phyloP scores from a whole-genome alignment of 2,329 filamentous ascomycete genomes.

The Aspergillus novoparasiticus region DNA sequence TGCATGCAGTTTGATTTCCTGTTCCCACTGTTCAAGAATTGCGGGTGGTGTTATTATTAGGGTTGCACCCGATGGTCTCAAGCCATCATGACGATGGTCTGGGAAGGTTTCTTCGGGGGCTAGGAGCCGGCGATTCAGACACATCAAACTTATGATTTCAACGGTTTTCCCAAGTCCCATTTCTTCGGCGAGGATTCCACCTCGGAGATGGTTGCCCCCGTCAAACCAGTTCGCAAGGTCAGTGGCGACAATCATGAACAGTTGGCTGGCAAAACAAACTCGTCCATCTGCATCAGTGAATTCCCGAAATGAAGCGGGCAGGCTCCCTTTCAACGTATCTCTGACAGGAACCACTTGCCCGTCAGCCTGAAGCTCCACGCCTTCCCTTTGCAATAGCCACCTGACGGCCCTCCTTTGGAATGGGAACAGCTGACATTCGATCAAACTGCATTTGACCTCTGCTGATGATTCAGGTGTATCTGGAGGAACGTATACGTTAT shows the following conservation, averaged over 20 bases:
- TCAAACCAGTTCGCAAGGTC: constrained; percentile 39
- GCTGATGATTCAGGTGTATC: constrained; percentile 34
- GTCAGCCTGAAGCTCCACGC: constrained; percentile 35
- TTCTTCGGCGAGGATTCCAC: constrained; percentile 54
- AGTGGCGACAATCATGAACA: constrained; percentile 43
- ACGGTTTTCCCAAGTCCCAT: constrained; percentile 56
- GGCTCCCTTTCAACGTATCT: constrained; percentile 7
- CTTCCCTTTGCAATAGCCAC: constrained; percentile 51
- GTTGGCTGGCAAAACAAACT: constrained; percentile 44
- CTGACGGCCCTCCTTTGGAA: constrained; percentile 51
- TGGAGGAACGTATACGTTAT: constrained; percentile 49
- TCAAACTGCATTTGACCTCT: constrained; percentile 36
- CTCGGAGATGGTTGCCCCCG: constrained; percentile 34
- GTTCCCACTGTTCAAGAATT: constrained; percentile 65
- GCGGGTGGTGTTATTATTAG: constrained; percentile 65
- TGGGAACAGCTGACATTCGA: constrained; percentile 48
- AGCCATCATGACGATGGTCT: constrained; percentile 22
- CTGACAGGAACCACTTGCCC: constrained; percentile 30
- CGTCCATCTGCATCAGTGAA: constrained; percentile 42
- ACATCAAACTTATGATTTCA: constrained; percentile 51
- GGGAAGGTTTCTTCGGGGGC: constrained; percentile 16
- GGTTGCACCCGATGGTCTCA: constrained; percentile 55
- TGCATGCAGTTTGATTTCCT: constrained; percentile 60
- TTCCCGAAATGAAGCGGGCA: constrained; percentile 44
- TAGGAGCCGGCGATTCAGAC: constrained; percentile 37